Percentiles rank a stretch among this genome's conserved stretches.
phyloP scores from a whole-genome alignment of 306 rosid species.

The Lathyrus oleraceus region DNA sequence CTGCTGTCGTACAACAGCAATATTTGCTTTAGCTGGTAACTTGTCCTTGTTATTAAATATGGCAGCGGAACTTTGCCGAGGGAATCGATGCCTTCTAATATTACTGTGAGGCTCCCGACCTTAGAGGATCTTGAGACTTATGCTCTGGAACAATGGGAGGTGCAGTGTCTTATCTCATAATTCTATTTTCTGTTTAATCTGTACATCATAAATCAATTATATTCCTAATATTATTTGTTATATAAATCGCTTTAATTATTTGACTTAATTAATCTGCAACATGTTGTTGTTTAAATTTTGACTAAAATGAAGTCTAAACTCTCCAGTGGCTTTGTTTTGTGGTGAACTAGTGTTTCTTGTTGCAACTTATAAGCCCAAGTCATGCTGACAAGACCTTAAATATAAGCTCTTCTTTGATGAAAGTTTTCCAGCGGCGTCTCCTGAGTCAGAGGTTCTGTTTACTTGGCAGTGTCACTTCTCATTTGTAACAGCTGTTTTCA shows the following conservation, averaged over 20 bases:
- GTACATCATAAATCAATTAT: conserved; percentile 26
- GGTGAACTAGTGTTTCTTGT: conserved; percentile 78
- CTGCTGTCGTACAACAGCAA: conserved; percentile 27
- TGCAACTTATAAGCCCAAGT: conserved; percentile 87
- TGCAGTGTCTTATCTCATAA: conserved; percentile 36
- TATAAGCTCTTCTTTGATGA: conserved; percentile 85
- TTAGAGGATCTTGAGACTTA: conserved; percentile 76
- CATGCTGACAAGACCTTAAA: conserved; percentile 74
- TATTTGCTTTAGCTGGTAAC: conserved; percentile 35
- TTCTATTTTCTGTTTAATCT: conserved; percentile 11
- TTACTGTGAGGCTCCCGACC: conserved; percentile 85
- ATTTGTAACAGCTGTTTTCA: conserved; percentile 15
- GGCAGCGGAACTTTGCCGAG: conserved; percentile 93
- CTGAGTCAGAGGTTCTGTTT: conserved; percentile 72
- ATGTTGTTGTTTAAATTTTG: conserved; percentile 34
- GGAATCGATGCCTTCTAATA: conserved; percentile 87
- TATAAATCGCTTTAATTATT: conserved; percentile 11
- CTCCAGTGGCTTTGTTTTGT: conserved; percentile 48
- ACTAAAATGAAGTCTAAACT: conserved; percentile 34
- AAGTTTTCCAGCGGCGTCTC: conserved; percentile 87
- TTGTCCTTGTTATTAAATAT: conserved; percentile 39
- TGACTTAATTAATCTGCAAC: conserved; percentile 12
- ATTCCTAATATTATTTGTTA: conserved; percentile 5
- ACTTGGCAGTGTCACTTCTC: conserved; percentile 27
- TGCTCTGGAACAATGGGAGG: conserved; percentile 95